Evolutionary conservation across 495 filamentous ascomycete genomes (phyloP).

Genomic region (Chaetomium tenue): DNA sequence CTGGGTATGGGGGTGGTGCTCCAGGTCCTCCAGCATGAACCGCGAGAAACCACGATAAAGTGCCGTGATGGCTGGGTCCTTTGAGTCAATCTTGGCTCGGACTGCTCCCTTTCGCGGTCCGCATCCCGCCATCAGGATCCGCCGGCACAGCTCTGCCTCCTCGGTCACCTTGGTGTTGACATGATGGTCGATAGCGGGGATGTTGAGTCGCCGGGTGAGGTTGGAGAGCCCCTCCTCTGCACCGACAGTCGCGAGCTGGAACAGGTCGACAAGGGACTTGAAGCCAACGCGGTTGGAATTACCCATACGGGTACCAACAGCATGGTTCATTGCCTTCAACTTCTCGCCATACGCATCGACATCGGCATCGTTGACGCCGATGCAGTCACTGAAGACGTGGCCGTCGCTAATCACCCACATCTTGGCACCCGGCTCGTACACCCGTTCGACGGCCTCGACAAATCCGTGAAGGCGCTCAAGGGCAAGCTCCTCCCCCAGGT

Average conservation of each 20-base stretch:
- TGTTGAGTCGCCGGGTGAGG: constrained; percentile 18
- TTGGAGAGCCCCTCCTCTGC: not conserved
- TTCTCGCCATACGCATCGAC: constrained; percentile 39
- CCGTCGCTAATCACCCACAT: constrained; percentile 44
- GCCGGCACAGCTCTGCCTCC: constrained; percentile 40
- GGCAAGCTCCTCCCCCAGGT: constrained; percentile 26
- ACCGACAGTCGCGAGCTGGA: constrained; percentile 12
- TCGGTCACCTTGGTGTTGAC: constrained; percentile 34
- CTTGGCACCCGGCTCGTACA: constrained; percentile 38
- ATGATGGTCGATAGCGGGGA: constrained; percentile 30
- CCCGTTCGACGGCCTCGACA: constrained; percentile 29
- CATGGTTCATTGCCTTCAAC: constrained; percentile 36
- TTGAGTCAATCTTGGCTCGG: constrained; percentile 37
- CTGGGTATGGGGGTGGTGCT: constrained; percentile 31
- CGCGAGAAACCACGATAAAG: constrained; percentile 47
- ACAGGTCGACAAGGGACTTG: constrained; percentile 26
- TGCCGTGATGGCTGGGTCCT: constrained; percentile 37
- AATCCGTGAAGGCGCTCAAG: constrained; percentile 37
- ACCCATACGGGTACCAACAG: constrained; percentile 20
- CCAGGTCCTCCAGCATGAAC: constrained; percentile 51
- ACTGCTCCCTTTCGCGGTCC: constrained; percentile 30
- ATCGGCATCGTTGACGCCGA: constrained; percentile 42
- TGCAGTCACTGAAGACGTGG: constrained; percentile 47
- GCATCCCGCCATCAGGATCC: constrained; percentile 39
- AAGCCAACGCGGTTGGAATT: constrained; percentile 17